A percentile compares a stretch with the other conserved stretches of the same genome.
phyloP scores from a whole-genome alignment of 2,329 filamentous ascomycete species.

The Celoporthe dispersa region DNA sequence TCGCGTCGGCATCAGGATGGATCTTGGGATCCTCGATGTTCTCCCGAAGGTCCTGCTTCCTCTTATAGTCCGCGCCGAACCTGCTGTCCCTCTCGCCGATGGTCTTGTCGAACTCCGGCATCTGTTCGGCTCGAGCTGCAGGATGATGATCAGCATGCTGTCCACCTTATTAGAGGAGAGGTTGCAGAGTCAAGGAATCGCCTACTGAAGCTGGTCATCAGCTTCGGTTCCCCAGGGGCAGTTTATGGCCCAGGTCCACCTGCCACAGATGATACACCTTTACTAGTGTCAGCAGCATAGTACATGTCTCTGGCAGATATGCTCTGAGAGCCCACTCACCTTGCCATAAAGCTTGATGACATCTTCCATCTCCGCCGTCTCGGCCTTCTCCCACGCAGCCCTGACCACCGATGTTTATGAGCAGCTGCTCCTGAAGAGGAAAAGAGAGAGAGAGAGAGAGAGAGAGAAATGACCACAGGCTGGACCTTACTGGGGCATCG shows the following conservation, averaged over 20 bases:
- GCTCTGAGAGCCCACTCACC: constrained; percentile 19
- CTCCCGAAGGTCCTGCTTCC: constrained; percentile 50
- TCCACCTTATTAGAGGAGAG: too few species aligned
- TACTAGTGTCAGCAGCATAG: background rate
- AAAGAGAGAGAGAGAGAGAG: too few species aligned
- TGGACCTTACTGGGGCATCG: constrained; percentile 51
- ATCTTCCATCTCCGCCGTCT: constrained; percentile 80
- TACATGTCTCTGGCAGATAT: background rate
- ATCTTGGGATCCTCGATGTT: constrained; percentile 47
- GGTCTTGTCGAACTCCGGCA: constrained; percentile 48
- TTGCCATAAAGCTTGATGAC: constrained; percentile 80
- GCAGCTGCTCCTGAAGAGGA: background rate
- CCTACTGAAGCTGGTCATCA: constrained; percentile 59
- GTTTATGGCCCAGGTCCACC: constrained; percentile 70
- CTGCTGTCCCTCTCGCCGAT: constrained; percentile 51
- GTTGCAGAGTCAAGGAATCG: too few species aligned
- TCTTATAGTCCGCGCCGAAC: constrained; percentile 50
- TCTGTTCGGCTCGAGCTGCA: constrained; percentile 44
- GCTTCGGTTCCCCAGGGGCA: constrained; percentile 58
- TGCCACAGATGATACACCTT: constrained; percentile 82
- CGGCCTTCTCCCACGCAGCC: constrained; percentile 72
- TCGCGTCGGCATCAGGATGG: constrained; percentile 44
- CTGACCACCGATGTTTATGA: background rate
- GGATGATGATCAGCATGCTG: background rate
- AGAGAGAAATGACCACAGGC: too few species aligned